Base-by-base conservation (phyloP, 2,329 filamentous ascomycete genomes). In the Exophiala aquamarina region DNA sequence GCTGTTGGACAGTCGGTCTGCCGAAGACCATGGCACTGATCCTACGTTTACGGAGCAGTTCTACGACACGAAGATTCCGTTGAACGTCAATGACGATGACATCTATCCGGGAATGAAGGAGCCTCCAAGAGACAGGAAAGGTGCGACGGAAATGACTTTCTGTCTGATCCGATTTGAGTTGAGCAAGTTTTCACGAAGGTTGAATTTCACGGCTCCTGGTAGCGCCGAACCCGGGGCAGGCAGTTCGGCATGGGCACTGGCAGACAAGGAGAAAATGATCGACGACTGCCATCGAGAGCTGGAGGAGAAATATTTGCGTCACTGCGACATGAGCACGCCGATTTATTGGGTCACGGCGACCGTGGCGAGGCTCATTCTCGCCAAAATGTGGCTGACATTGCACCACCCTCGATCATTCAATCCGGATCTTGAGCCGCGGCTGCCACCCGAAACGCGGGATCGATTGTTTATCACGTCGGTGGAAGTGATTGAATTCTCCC, bases 341-440 rank as follows among this genome's bases (percentile, higher is more conserved):
- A 68, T 88, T 1, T 82, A 82, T 53, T 88, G 84, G 83, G 78
- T 86, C 19, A 79, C 79, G 6, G 82, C 81, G 3, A 86, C 85
- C 20, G 74, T 88, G 18, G 77, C 81, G 3, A 79, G 86, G 8
- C 73, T 92, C 23, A 82, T 91, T 52, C 79, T 90, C 68, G 83
- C 83, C 42, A 92, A 90, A 66, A 82, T 90, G 72, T 88, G 84
- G 70, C 74, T 93, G 28, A 77, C 90, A 50, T 77, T 89, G 2
- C 87, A 92, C 59, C 83, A 92, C 57, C 86, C 87, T 0, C 76
- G 85, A 59, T 46, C 55, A 4, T 49, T 47, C 15, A 78, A 82
- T 41, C 75, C 76, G 26, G 77, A 64, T 29, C 54, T 81, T 19
- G 73, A 76, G 8, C 74, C 72, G 7, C 74, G 73, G 19, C 70